Conservation (phyloP, 306 rosid species). For the Betula pendula region DNA sequence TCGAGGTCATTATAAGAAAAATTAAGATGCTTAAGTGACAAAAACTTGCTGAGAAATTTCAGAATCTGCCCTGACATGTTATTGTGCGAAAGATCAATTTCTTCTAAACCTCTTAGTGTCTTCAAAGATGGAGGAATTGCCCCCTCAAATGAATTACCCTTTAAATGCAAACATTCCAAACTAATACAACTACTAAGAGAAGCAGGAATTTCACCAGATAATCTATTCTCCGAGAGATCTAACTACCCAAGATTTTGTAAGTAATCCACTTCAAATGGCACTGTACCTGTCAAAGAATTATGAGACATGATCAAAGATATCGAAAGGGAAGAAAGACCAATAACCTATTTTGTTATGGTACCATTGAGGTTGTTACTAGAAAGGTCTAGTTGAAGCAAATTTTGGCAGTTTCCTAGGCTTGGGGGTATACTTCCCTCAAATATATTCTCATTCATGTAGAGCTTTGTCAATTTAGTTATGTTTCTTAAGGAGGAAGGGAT, state of each 20-base stretch:
- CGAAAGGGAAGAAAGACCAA: conserved; percentile 39
- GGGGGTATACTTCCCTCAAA: conserved; percentile 44
- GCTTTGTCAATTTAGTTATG: conserved; percentile 26
- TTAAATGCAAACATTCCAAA: conserved; percentile 34
- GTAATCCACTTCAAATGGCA: conserved; percentile 38
- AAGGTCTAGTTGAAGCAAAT: conserved; percentile 27
- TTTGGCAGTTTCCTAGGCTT: conserved; percentile 37
- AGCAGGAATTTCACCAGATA: conserved; percentile 40
- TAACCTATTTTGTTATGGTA: conserved; percentile 37
- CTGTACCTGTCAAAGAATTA: conserved; percentile 33
- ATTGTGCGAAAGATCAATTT: conserved; percentile 36
- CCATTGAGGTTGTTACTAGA: conserved; percentile 39
- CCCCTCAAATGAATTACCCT: conserved; percentile 41
- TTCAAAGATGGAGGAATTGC: conserved; percentile 32
- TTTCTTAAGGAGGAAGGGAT: conserved; percentile 44
- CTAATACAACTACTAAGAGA: conserved; percentile 31
- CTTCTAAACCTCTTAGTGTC: conserved; percentile 34
- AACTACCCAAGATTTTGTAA: conserved; percentile 22
- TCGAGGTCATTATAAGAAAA: conserved; percentile 42
- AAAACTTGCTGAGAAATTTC: conserved; percentile 30
- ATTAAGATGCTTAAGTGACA: conserved; percentile 23
- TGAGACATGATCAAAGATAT: conserved; percentile 41
- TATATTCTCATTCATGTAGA: conserved; percentile 29
- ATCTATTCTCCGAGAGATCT: conserved; percentile 36
- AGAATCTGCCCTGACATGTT: conserved; percentile 41